phyloP scores from a whole-genome alignment of 306 rosid species.

The Pterocarpus santalinus region DNA sequence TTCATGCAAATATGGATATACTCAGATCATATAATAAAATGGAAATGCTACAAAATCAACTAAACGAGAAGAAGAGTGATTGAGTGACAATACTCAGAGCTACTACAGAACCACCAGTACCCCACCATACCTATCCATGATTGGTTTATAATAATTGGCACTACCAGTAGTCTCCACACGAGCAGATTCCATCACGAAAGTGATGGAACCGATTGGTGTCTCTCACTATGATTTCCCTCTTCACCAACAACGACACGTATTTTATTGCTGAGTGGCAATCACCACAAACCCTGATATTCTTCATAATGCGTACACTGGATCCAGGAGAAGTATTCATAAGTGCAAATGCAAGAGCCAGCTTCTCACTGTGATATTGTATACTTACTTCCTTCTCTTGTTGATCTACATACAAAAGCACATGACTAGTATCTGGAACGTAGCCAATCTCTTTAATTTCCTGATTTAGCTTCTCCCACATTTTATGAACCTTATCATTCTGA shows the following conservation, averaged over 20 bases:
- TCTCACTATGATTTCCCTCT: slow-evolving; percentile 60
- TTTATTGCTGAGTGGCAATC: slow-evolving; percentile 64
- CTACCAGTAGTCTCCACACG: slow-evolving; percentile 64
- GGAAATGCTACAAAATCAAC: slow-evolving; percentile 24
- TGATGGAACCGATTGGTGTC: slow-evolving; percentile 66
- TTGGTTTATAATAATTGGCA: slow-evolving; percentile 31
- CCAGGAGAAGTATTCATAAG: slow-evolving; percentile 59
- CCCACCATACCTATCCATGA: background rate
- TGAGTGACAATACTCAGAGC: background rate
- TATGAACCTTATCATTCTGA: slow-evolving; percentile 50
- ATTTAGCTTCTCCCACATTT: slow-evolving; percentile 59
- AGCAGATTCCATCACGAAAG: slow-evolving; percentile 55
- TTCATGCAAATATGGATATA: slow-evolving; percentile 11
- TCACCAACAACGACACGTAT: slow-evolving; percentile 54
- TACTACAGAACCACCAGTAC: background rate
- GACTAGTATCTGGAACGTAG: slow-evolving; percentile 67
- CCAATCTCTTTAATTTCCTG: slow-evolving; percentile 59
- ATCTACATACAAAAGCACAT: slow-evolving; percentile 55
- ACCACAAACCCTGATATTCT: slow-evolving; percentile 65
- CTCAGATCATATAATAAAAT: slow-evolving; percentile 14
- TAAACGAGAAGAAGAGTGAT: slow-evolving; percentile 1
- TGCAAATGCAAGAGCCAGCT: slow-evolving; percentile 65
- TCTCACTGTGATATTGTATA: slow-evolving; percentile 63
- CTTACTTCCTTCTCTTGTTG: slow-evolving; percentile 59
- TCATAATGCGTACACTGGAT: slow-evolving; percentile 63